These are phyloP conservation scores for Heterococcus sp. DNA, from an alignment of 108 stramenopile genomes.

Conservation along the genomic window DNA sequence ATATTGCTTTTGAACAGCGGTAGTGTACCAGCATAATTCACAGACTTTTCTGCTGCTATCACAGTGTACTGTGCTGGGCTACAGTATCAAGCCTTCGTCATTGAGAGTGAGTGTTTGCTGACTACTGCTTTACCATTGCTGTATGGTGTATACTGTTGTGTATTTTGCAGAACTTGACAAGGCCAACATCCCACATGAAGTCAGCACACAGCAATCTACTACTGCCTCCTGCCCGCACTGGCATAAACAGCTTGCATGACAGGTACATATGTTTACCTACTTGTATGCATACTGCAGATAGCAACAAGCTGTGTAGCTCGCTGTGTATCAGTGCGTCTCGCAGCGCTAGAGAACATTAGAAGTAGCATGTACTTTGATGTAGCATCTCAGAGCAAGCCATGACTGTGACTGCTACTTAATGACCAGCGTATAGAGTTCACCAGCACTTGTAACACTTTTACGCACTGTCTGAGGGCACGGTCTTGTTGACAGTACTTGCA, in stretches of 20 bases:
- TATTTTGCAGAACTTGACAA: neutral
- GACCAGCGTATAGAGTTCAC: neutral
- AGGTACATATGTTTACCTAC: neutral
- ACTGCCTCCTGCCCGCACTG: neutral
- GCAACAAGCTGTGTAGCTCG: neutral
- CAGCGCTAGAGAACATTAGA: neutral
- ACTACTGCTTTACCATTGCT: neutral
- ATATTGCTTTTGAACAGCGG: neutral
- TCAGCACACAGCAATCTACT: neutral
- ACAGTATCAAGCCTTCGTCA: no score
- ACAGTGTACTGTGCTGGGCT: no score
- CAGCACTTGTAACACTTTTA: neutral
- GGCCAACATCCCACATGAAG: neutral
- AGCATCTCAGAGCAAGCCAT: neutral
- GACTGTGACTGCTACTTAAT: no score
- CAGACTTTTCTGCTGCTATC: neutral
- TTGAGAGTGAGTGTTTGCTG: neutral
- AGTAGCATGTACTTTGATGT: neutral
- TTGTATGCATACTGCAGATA: neutral
- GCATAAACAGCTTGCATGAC: no score
- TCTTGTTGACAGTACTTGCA: neutral
- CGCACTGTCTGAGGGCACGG: neutral
- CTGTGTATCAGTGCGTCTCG: neutral
- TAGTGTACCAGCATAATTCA: neutral
- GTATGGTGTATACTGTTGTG: neutral